Base-by-base conservation (phyloP, 2,329 filamentous ascomycete genomes). In the Colletotrichum higginsianum region DNA sequence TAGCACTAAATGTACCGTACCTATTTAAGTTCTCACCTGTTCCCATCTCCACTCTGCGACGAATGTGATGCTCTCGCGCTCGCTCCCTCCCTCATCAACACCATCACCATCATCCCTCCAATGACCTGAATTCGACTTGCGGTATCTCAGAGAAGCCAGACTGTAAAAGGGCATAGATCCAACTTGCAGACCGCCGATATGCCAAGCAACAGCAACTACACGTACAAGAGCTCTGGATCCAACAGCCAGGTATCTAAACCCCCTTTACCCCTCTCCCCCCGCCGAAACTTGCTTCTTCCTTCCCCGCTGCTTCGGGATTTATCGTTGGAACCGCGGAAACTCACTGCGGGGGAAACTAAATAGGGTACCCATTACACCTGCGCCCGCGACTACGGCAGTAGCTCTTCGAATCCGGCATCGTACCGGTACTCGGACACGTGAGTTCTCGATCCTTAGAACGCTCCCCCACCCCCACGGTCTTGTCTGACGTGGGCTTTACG, bases 391-490 rank as follows among this genome's bases (percentile, higher is more conserved):
- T 92, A 92, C 74, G 89, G 89, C 74, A 85, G 84, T 73, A 76
- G 80, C 60, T 88, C 86, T 6, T 75, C 84, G 64, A 90, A 90
- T 78, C 81, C 82, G 38, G 91, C 92, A 81, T 81, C 84, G 11
- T 92, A 91, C 79, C 91, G 93, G 78, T 93, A 93, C 78, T 92
- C 89, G 63, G 93, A 93, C 84, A 78, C 68, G 87, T 89, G 79
- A 74, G 85, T 78, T 38, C 35, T 3, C 35, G 9, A 38, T 38
- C 9, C 9, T 38, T 38, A 38, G 35, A 38, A 9, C 35, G 35
- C 40, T 47, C 61, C 49, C 15, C 15, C 9, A 3, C 44, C 1
- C 1, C 21, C 30, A 16, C 8, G 6, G 7, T 30, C 15, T 9
- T 11, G 2, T 7, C 57, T 62, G 38, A 67, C 9, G 35, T 26